Percentiles rank a stretch among this genome's conserved stretches.
Evolutionary conservation across 2,329 filamentous ascomycete genomes (phyloP).

Genomic region (Colletotrichum lindemuthianum): DNA sequence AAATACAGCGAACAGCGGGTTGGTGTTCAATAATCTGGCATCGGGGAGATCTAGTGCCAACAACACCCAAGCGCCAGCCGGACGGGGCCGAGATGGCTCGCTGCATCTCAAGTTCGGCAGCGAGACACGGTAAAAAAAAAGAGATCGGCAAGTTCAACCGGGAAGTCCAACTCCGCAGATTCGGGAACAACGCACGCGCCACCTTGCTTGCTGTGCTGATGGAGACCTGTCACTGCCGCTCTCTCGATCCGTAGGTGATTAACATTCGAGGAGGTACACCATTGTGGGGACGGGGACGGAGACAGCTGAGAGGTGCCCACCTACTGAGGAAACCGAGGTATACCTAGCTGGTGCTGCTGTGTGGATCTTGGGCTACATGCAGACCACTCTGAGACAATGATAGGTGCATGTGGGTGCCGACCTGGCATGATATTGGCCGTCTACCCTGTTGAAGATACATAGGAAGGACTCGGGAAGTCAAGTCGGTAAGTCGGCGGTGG

Average conservation of each 20-base stretch:
- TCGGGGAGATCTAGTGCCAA: conserved; percentile 23
- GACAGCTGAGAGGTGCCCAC: conserved; percentile 1
- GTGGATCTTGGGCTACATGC: conserved; percentile 13
- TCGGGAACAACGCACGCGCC: background rate
- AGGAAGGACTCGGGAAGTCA: conserved; percentile 31
- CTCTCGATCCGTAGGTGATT: conserved; percentile 14
- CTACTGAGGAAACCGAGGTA: background rate
- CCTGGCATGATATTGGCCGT: too few relatives aligned
- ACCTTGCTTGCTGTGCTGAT: background rate
- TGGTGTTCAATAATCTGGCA: conserved; percentile 12
- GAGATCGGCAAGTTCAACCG: conserved; percentile 27
- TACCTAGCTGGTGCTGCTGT: background rate
- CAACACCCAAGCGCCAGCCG: conserved; percentile 18
- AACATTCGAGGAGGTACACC: too few relatives aligned
- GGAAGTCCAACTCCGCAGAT: conserved; percentile 32
- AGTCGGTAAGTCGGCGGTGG: conserved; percentile 33
- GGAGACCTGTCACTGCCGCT: conserved; percentile 10
- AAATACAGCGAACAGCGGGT: conserved; percentile 15
- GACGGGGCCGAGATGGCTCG: conserved; percentile 17
- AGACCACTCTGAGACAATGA: conserved; percentile 19
- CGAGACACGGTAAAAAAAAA: conserved; percentile 26
- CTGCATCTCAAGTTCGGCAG: conserved; percentile 23
- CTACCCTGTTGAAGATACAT: conserved; percentile 22
- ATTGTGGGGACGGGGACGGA: conserved; percentile 1
- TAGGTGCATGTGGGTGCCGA: too few relatives aligned